Evolutionary conservation across 345 rosid species (phyloP).

Genomic region (Linum lewisii): DNA sequence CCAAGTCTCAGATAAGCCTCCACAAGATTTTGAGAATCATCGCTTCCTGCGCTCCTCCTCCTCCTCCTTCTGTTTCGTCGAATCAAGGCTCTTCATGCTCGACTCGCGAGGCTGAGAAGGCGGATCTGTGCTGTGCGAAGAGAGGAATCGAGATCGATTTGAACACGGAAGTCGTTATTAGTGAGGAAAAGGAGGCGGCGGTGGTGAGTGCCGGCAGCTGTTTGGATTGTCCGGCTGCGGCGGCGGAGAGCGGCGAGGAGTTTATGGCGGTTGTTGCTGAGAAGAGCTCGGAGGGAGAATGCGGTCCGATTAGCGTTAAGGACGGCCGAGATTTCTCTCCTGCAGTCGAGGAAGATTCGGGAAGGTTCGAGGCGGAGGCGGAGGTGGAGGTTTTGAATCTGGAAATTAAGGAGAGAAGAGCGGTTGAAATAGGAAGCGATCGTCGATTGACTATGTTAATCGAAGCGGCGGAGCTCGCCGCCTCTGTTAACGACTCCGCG

Average conservation of each 20-base stretch:
- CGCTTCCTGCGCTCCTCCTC: constrained; percentile 14
- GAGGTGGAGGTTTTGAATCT: not conserved
- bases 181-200: not conserved
- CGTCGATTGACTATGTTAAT: constrained; percentile 24
- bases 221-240: not conserved
- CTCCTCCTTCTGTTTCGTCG: constrained; percentile 17
- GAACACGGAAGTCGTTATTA: constrained; percentile 21
- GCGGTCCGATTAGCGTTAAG: not conserved
- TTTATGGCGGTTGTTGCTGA: constrained; percentile 7
- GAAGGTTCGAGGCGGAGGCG: no score
- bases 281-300: constrained; percentile 15
- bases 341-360: constrained; percentile 1
- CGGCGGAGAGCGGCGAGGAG: constrained; percentile 8
- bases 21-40: constrained; percentile 30
- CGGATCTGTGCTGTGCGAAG: constrained; percentile 1
- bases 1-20: constrained; percentile 33
- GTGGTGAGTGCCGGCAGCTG: not conserved
- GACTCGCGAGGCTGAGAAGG: not conserved
- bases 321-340: not conserved
- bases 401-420: constrained; percentile 2
- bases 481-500: constrained; percentile 10
- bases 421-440: not conserved
- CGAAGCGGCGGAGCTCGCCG: constrained; percentile 33
- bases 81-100: constrained; percentile 17
- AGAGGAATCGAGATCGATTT: constrained; percentile 29